phyloP scores from a whole-genome alignment of 1,284 basidiomycete genomes.

The Heterobasidion irregulare region DNA sequence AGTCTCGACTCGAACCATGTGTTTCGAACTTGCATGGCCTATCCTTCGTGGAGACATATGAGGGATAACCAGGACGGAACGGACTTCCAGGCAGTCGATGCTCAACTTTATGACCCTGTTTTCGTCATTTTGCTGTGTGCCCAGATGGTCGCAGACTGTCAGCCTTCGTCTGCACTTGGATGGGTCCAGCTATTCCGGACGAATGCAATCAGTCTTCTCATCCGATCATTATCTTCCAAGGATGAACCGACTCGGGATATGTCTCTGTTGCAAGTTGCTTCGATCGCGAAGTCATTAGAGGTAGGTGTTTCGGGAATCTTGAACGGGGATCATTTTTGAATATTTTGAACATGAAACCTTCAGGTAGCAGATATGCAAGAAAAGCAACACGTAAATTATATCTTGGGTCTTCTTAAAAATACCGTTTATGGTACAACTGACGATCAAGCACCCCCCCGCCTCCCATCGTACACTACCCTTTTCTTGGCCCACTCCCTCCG shows the following conservation, averaged over 20 bases:
- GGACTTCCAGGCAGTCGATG: conserved; percentile 23
- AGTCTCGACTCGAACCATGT: conserved; percentile 64
- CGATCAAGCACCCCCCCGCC: conserved; percentile 31
- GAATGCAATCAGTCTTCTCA: conserved; percentile 69
- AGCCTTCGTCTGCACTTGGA: conserved; percentile 51
- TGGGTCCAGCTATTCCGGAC: conserved; percentile 86
- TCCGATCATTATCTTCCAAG: conserved; percentile 69
- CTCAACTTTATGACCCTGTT: conserved; percentile 70
- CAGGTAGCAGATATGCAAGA: conserved; percentile 74
- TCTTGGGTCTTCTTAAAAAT: conserved; percentile 69
- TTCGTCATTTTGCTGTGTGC: conserved; percentile 68
- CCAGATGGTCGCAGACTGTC: conserved; percentile 50
- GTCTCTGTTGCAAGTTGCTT: conserved; percentile 44
- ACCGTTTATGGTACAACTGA: conserved; percentile 30
- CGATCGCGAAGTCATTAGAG: conserved; percentile 46
- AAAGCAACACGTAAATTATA: conserved; percentile 66
- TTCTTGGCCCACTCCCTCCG: conserved; percentile 77
- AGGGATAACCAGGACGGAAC: conserved; percentile 15
- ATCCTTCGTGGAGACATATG: conserved; percentile 52
- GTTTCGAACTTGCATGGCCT: conserved; percentile 67
- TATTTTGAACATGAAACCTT: not conserved
- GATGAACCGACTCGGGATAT: conserved; percentile 51
- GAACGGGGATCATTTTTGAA: not conserved
- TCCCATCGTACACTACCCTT: conserved; percentile 74
- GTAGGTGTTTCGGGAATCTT: conserved; percentile 26